Evolutionary conservation across 2,329 filamentous ascomycete genomes (phyloP), one percentile per base, ranked within the genome.

Genomic region (Ophiocordyceps sinensis): DNA sequence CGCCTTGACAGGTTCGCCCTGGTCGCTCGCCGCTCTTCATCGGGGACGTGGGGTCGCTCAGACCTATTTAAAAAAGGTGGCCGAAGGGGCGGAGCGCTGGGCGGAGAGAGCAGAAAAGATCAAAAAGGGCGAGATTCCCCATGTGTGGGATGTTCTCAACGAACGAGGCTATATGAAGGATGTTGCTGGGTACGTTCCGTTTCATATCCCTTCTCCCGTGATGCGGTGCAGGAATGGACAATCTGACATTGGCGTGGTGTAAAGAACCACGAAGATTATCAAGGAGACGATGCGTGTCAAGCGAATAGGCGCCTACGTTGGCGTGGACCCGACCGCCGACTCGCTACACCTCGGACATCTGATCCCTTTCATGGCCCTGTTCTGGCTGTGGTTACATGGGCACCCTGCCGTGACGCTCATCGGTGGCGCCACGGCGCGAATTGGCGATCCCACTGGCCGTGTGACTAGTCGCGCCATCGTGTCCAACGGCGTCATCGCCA

Each of bases 261-360:
- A 21, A 41, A 68, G 66, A 34, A 63, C 70, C 43, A 59, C 71
- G 35, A 51, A 65, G 2, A 65, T 66, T 36, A 70, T 89, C 51
- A 71, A 77, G 40, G 68, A 72, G 47, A 65, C 84, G 19, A 72
- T 91, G 64, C 72, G 69, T 5, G 58, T 64, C 23, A 79, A 78
- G 54, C 70, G 79, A 45, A 75, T 86, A 49, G 81, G 79, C 46
- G 79, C 74, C 44, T 93, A 93, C 53, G 81, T 85, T 41, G 85
- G 85, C 49, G 75, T 91, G 52, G 85, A 93, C 54, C 84, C 85
- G 5, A 91, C 85, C 0, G 84, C 83, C 13, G 67, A 75, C 42
- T 91, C 85, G 2, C 65, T 91, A 44, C 85, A 93, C 52, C 67
- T 91, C 37, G 85, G 85, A 43, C 84, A 93, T 54, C 67, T 93